Percentiles rank a stretch among this genome's conserved stretches.
phyloP scores from a whole-genome alignment of 164 flowering plant genomes.

The Buxus sempervirens region DNA sequence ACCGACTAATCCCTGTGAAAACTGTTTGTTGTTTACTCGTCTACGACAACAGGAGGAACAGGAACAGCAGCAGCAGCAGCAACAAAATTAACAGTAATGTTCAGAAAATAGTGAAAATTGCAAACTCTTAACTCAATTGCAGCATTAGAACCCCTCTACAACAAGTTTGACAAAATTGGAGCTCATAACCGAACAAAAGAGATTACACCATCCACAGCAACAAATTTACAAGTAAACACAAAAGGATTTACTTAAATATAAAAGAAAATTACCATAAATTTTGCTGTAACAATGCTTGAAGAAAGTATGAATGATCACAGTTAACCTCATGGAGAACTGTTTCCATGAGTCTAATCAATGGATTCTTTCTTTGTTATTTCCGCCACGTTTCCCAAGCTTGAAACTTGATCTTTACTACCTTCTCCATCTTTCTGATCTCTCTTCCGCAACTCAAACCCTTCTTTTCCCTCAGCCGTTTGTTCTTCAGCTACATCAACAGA shows the following conservation, averaged over 20 bases:
- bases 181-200: no score
- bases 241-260: neutral
- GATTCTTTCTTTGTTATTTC: neutral
- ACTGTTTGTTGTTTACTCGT: no score
- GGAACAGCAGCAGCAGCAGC: no score
- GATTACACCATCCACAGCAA: no score
- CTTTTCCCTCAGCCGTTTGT: conserved; percentile 13
- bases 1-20: no score
- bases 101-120: no score
- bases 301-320: neutral
- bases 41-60: no score
- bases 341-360: neutral
- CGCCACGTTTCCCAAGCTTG: conserved; percentile 1
- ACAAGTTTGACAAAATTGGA: no score
- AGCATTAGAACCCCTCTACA: no score
- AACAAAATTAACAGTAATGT: no score
- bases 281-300: neutral
- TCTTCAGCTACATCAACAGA: conserved; percentile 16
- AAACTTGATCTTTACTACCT: conserved; percentile 7
- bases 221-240: no score
- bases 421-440: conserved; percentile 6
- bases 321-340: neutral
- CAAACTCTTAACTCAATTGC: no score
- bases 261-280: neutral
- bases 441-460: conserved; percentile 18